These are phyloP conservation scores for Epichloe sylvatica DNA, from an alignment of 2,329 filamentous ascomycete species.

Conservation along the genomic window DNA sequence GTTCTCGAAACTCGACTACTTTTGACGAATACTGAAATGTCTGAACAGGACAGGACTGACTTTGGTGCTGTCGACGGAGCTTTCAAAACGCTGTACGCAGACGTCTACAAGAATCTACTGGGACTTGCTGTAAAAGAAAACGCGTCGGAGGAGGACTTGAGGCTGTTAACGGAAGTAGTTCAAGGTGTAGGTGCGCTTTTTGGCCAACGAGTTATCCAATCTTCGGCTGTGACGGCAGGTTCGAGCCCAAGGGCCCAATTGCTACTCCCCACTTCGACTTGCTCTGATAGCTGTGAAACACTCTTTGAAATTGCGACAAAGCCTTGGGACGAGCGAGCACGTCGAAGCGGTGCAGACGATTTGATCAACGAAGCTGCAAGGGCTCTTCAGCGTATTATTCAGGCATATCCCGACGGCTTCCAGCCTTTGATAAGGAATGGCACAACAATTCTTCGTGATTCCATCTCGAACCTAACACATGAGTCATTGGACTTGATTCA, in stretches of 20 bases:
- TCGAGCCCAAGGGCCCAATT: constrained; percentile 8
- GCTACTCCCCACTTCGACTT: constrained; percentile 22
- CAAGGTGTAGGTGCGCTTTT: constrained; percentile 32
- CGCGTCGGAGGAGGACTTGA: constrained; percentile 24
- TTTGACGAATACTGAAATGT: constrained; percentile 21
- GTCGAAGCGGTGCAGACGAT: constrained; percentile 17
- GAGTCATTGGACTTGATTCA: constrained; percentile 18
- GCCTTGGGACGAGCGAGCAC: constrained; percentile 10
- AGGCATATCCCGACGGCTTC: constrained; percentile 23
- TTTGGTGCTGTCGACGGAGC: constrained; percentile 23
- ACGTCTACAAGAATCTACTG: constrained; percentile 28
- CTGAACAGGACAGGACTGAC: constrained; percentile 22
- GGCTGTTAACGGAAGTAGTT: constrained; percentile 29
- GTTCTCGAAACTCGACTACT: constrained; percentile 33
- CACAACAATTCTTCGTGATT: constrained; percentile 13
- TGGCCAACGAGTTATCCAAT: constrained; percentile 19
- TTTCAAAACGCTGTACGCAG: constrained; percentile 29
- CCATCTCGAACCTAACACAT: constrained; percentile 9
- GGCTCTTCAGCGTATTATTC: constrained; percentile 26
- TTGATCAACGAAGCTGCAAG: constrained; percentile 28
- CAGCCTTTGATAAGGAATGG: constrained; percentile 18
- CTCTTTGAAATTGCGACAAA: constrained; percentile 19
- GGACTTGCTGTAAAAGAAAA: constrained; percentile 14
- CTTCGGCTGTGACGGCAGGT: not conserved
- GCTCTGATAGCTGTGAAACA: constrained; percentile 24